Conservation (phyloP, 805 yeast species). For the Candida namnaoensis region DNA sequence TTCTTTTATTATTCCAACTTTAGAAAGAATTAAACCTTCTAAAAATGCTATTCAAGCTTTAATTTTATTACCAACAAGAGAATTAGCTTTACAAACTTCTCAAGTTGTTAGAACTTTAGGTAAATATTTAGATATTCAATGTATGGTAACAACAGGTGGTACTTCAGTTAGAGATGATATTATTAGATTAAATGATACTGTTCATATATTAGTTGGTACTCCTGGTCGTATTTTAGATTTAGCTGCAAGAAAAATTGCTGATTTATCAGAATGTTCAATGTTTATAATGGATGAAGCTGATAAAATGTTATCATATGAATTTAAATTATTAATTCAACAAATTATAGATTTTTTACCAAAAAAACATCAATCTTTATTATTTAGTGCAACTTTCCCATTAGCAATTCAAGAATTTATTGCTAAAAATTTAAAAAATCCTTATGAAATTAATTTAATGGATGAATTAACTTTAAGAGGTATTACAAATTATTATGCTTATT, state of each 20-base stretch:
- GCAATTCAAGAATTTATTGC: conserved; percentile 92
- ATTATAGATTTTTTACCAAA: conserved; percentile 74
- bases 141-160: conserved; percentile 99
- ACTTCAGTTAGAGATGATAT: conserved; percentile 92
- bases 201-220: conserved; percentile 92
- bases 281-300: conserved; percentile 99
- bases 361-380: conserved; percentile 75
- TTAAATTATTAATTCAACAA: conserved; percentile 79
- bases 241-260: conserved; percentile 82
- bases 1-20: conserved; percentile 88
- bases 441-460: conserved; percentile 95
- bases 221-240: conserved; percentile 96
- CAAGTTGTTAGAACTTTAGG: conserved; percentile 96
- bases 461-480: conserved; percentile 94
- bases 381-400: conserved; percentile 94
- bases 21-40: conserved; percentile 84
- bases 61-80: conserved; percentile 95
- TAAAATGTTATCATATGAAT: conserved; percentile 88
- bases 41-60: conserved; percentile 81
- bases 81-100: conserved; percentile 93
- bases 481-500: conserved; percentile 96
- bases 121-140: conserved; percentile 83
- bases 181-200: conserved; percentile 84
- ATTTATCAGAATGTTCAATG: conserved; percentile 75
- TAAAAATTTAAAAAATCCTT: conserved; percentile 81